These are phyloP conservation scores for Schizosaccharomyces octosporus DNA, from an alignment of 805 yeast genomes.

Conservation along the genomic window DNA sequence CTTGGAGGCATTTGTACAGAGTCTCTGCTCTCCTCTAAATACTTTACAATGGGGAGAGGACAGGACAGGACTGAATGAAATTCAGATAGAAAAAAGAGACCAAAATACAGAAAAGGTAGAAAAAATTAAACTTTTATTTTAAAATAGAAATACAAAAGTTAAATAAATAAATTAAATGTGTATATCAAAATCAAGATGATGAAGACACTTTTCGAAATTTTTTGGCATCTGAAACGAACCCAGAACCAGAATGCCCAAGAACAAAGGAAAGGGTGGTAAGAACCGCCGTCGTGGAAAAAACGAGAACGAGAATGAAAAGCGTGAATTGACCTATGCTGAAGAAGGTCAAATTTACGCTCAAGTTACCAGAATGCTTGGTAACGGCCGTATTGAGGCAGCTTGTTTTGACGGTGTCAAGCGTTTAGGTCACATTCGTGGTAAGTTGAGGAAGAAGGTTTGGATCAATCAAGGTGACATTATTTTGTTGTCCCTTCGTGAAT, in stretches of 20 bases:
- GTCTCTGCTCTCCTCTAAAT: neutral
- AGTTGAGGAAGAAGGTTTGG: conserved; percentile 98
- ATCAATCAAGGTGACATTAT: conserved; percentile 97
- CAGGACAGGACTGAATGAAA: neutral
- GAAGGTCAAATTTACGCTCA: conserved; percentile 96
- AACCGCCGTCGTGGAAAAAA: conserved; percentile 96
- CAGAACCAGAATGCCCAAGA: conserved; percentile 36
- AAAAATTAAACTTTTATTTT: neutral
- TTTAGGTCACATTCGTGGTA: conserved; percentile 96
- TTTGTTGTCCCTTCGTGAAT: conserved; percentile 84
- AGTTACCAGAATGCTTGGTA: conserved; percentile 93
- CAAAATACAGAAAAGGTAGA: neutral
- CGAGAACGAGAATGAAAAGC: conserved; percentile 69
- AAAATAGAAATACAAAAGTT: neutral
- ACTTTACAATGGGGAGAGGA: neutral
- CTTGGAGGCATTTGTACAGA: neutral
- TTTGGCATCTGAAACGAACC: neutral
- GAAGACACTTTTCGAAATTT: neutral
- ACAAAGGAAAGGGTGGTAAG: conserved; percentile 47
- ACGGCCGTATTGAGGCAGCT: conserved; percentile 82
- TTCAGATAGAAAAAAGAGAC: neutral
- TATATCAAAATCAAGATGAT: neutral
- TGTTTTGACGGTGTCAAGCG: conserved; percentile 88
- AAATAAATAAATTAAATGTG: neutral
- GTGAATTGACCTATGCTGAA: conserved; percentile 76